A percentile compares a stretch with the other conserved stretches of the same genome.
Conservation (phyloP, 805 yeast species). For the Clavispora asparagi region DNA sequence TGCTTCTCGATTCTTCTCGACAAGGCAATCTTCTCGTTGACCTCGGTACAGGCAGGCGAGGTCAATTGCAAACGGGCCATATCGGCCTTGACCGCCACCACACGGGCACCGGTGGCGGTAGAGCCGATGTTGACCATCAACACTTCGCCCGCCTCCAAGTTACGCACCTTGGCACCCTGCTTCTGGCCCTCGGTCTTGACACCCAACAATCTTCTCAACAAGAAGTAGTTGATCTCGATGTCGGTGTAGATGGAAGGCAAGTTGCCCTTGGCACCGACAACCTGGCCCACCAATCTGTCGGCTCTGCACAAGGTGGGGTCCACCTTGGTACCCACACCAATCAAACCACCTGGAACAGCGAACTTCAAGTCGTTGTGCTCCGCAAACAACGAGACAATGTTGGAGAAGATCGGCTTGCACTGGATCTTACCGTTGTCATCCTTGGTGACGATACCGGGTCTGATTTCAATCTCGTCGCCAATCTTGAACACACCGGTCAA, state of each 20-base stretch:
- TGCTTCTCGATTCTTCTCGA: constrained; percentile 99
- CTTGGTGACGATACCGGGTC: constrained; percentile 98
- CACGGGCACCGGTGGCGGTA: constrained; percentile 99
- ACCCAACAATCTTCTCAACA: constrained; percentile 94
- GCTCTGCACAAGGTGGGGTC: constrained; percentile 99
- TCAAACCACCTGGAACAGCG: constrained; percentile 99
- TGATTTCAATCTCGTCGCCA: constrained; percentile 97
- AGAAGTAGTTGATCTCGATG: constrained; percentile 94
- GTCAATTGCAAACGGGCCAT: constrained; percentile 97
- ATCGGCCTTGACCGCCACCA: constrained; percentile 95
- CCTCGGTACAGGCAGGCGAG: constrained; percentile 98
- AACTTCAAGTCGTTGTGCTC: constrained; percentile 97
- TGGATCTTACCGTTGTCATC: constrained; percentile 83
- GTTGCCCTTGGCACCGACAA: constrained; percentile 94
- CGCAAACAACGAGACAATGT: constrained; percentile 90
- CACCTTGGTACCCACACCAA: constrained; percentile 98
- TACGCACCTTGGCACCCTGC: constrained; percentile 90
- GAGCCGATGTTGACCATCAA: constrained; percentile 99
- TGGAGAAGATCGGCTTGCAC: constrained; percentile 93
- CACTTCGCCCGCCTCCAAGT: constrained; percentile 89
- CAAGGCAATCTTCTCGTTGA: constrained; percentile 96
- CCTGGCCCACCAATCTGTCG: constrained; percentile 98
- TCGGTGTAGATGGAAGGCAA: constrained; percentile 96
- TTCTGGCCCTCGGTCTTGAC: constrained; percentile 97
- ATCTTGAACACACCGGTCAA: constrained; percentile 93